phyloP scores from a whole-genome alignment of 441 rosid species.

The Hura crepitans region DNA sequence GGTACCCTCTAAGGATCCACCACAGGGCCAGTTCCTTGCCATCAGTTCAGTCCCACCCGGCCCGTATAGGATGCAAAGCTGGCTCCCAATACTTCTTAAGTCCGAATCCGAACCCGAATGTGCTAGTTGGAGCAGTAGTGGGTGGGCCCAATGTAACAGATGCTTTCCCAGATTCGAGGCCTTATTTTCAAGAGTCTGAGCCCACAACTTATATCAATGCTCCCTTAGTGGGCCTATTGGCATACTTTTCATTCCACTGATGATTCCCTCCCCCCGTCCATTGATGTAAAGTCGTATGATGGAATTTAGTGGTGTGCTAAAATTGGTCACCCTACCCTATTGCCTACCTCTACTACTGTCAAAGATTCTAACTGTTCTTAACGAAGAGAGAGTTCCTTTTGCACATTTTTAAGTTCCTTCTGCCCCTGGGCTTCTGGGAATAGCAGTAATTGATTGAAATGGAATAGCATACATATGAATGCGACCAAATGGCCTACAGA shows the following conservation, averaged over 20 bases:
- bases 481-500: no score
- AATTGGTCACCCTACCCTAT: constrained; percentile 44
- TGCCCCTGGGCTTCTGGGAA: no score
- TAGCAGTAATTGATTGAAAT: no score
- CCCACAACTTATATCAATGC: constrained; percentile 94
- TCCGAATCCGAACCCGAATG: constrained; percentile 65
- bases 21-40: constrained; percentile 86
- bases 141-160: constrained; percentile 88
- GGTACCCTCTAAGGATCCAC: constrained; percentile 72
- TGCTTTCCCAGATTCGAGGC: constrained; percentile 57
- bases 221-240: constrained; percentile 81
- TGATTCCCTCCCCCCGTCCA: constrained; percentile 18
- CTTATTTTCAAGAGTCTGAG: constrained; percentile 69
- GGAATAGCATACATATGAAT: no score
- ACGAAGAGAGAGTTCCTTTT: neutral
- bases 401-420: no score
- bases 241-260: constrained; percentile 67
- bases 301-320: constrained; percentile 38
- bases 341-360: constrained; percentile 8
- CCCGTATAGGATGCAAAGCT: constrained; percentile 57
- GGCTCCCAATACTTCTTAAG: constrained; percentile 65
- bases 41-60: constrained; percentile 56
- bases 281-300: neutral
- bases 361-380: constrained; percentile 19
- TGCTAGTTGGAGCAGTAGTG: constrained; percentile 72